A percentile compares a stretch with the other conserved stretches of the same genome.
Evolutionary conservation across 306 rosid genomes (phyloP).

Genomic region (Casuarina equisetifolia): DNA sequence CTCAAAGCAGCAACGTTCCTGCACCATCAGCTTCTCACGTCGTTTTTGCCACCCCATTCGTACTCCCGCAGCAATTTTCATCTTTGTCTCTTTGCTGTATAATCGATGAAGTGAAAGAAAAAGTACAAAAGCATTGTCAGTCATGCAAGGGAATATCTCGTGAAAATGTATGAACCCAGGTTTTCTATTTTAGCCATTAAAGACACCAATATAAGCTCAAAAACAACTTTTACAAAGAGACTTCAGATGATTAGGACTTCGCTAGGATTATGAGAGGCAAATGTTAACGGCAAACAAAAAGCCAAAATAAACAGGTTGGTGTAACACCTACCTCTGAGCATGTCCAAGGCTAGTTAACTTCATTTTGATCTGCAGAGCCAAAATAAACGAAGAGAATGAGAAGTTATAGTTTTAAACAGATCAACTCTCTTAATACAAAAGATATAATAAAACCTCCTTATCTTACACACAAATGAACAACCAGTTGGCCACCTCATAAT

Average conservation of each 20-base stretch:
- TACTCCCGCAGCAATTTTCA: conserved; percentile 75
- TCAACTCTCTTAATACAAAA: not conserved
- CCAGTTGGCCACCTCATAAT: conserved; percentile 17
- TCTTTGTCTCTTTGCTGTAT: conserved; percentile 71
- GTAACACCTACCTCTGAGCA: conserved; percentile 73
- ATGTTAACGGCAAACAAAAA: conserved; percentile 5
- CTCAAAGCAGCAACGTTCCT: conserved; percentile 70
- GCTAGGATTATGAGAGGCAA: not conserved
- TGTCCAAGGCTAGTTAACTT: conserved; percentile 81
- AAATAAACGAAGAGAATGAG: conserved; percentile 25
- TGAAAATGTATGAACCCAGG: not conserved
- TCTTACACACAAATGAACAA: conserved; percentile 6
- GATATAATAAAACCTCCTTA: conserved; percentile 5
- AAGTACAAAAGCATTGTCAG: not conserved
- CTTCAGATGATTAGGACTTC: not conserved
- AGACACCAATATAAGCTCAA: not conserved
- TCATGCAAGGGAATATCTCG: not conserved
- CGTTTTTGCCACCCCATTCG: conserved; percentile 67
- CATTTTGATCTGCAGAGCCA: conserved; percentile 75
- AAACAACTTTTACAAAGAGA: not conserved
- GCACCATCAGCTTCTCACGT: conserved; percentile 53
- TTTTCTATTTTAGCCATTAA: not conserved
- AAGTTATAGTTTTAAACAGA: not conserved
- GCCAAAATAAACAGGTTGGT: conserved; percentile 17
- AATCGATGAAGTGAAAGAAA: conserved; percentile 24